phyloP scores from a whole-genome alignment of 352 stramenopile genomes.

The Phytophthora boehmeriae region DNA sequence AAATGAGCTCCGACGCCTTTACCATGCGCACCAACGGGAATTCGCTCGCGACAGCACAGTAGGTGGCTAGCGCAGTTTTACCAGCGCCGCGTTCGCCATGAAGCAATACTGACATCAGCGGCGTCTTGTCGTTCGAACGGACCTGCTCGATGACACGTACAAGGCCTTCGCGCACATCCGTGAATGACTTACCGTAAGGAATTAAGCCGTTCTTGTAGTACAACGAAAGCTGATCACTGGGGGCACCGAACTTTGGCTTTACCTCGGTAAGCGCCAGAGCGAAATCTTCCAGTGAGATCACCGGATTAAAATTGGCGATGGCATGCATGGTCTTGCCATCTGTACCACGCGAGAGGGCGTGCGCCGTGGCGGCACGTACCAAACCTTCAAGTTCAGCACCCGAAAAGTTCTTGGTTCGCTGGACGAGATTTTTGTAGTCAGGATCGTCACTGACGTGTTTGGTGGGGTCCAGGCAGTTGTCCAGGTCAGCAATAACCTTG shows the following conservation, averaged over 20 bases:
- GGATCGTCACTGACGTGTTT: slow-evolving; percentile 70
- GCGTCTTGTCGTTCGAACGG: slow-evolving; percentile 93
- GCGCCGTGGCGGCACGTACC: slow-evolving; percentile 93
- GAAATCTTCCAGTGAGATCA: slow-evolving; percentile 94
- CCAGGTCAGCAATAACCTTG: slow-evolving; percentile 76
- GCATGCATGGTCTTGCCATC: slow-evolving; percentile 87
- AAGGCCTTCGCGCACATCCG: slow-evolving; percentile 92
- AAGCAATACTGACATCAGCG: slow-evolving; percentile 97
- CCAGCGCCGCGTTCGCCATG: slow-evolving; percentile 92
- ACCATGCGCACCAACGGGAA: slow-evolving; percentile 99
- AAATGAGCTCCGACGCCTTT: slow-evolving; percentile 97
- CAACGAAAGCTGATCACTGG: slow-evolving; percentile 93
- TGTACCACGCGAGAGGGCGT: slow-evolving; percentile 82
- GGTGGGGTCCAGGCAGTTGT: slow-evolving; percentile 71
- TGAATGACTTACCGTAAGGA: slow-evolving; percentile 95
- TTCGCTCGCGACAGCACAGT: slow-evolving; percentile 95
- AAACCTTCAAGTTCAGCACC: slow-evolving; percentile 98
- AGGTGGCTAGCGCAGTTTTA: slow-evolving; percentile 98
- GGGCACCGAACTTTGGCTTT: slow-evolving; percentile 97
- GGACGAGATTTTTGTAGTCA: slow-evolving; percentile 91
- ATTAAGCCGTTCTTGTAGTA: slow-evolving; percentile 98
- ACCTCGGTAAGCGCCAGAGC: slow-evolving; percentile 95
- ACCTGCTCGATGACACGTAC: slow-evolving; percentile 95
- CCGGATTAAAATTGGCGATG: slow-evolving; percentile 75
- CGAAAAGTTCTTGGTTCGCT: slow-evolving; percentile 99